Conservation (phyloP, 2,329 filamentous ascomycete genomes). For the Hypoxylon sp. region DNA sequence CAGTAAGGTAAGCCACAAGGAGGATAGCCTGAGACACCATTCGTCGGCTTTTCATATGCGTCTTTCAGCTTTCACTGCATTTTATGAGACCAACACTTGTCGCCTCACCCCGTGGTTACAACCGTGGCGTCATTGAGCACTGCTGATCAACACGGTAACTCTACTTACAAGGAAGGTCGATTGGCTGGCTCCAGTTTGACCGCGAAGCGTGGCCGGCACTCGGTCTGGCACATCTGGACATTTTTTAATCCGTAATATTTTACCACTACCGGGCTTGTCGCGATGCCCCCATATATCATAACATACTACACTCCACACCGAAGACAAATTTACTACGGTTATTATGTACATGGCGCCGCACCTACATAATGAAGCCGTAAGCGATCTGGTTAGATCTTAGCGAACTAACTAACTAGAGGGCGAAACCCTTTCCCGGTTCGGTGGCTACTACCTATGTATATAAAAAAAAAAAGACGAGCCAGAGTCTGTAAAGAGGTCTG, state of each 20-base stretch:
- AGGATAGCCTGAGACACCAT: constrained; percentile 30
- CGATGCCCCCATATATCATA: not conserved
- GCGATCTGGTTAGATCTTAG: constrained; percentile 41
- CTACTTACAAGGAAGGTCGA: constrained; percentile 39
- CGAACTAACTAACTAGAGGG: constrained; percentile 20
- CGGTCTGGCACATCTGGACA: constrained; percentile 26
- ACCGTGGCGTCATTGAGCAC: constrained; percentile 42
- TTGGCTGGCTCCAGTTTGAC: constrained; percentile 18
- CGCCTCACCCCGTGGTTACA: constrained; percentile 30
- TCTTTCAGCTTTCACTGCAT: constrained; percentile 39
- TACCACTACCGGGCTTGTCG: constrained; percentile 10
- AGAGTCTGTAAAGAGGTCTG: constrained; percentile 14
- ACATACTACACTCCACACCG: constrained; percentile 21
- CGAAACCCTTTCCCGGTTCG: constrained; percentile 41
- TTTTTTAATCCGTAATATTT: constrained; percentile 31
- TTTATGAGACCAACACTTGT: constrained; percentile 26
- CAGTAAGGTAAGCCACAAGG: constrained; percentile 37
- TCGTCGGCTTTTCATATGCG: constrained; percentile 32
- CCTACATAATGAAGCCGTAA: constrained; percentile 21
- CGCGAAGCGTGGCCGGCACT: constrained; percentile 19
- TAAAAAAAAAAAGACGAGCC: constrained; percentile 9
- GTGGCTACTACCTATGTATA: constrained; percentile 38
- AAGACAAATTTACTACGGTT: constrained; percentile 9
- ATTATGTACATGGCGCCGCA: constrained; percentile 18
- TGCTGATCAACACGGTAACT: constrained; percentile 33